Conservation (phyloP, 441 rosid genomes). For the Geranium incanum region DNA sequence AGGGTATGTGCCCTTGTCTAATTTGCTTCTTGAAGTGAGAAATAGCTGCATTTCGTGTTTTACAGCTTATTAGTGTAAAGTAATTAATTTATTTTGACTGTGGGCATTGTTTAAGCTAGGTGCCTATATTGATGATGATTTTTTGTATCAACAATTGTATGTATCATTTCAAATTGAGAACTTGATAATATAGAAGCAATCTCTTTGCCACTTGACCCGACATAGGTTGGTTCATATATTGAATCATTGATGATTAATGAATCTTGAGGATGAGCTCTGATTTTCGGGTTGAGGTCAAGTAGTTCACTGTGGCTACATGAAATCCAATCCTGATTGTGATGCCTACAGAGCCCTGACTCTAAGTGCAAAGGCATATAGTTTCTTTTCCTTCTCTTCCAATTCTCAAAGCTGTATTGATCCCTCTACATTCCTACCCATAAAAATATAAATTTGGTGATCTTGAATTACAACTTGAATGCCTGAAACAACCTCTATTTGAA, state of each 20-base stretch:
- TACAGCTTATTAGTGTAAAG: background rate
- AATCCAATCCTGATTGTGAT: background rate
- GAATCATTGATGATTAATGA: background rate
- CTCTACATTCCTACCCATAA: background rate
- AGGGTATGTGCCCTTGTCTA: constrained; percentile 47
- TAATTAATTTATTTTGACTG: background rate
- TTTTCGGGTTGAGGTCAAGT: background rate
- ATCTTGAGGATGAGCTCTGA: background rate
- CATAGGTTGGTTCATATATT: too few relatives aligned
- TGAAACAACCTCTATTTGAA: background rate
- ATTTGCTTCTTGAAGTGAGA: background rate
- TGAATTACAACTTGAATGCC: background rate
- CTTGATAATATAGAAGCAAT: too few relatives aligned
- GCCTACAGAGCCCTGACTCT: constrained; percentile 2
- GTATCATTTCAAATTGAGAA: too few relatives aligned
- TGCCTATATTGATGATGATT: too few relatives aligned
- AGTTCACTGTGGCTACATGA: background rate
- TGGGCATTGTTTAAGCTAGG: background rate
- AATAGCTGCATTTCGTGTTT: background rate
- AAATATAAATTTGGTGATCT: background rate
- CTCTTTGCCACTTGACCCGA: too few relatives aligned
- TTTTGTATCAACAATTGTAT: too few relatives aligned
- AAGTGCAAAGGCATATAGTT: background rate
- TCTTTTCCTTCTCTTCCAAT: background rate
- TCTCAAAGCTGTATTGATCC: background rate